Conservation (phyloP, 1,139 yeast species). For the Chernovozyma aurita region DNA sequence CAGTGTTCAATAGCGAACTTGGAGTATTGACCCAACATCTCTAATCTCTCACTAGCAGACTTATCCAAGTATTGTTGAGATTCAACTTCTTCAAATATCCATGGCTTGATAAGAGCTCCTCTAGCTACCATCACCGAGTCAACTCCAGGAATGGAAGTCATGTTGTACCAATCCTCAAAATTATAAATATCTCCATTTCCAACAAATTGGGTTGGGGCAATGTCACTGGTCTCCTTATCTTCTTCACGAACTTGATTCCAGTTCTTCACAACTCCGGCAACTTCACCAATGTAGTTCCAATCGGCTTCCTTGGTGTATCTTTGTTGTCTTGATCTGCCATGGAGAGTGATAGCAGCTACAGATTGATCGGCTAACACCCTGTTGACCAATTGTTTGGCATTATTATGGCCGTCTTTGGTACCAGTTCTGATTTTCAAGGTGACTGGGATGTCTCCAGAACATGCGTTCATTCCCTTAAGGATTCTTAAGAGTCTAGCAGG, state of each 20-base stretch:
- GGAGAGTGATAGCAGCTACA: slow-evolving; percentile 87
- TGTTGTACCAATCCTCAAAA: slow-evolving; percentile 83
- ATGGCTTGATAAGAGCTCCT: slow-evolving; percentile 96
- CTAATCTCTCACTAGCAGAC: slow-evolving; percentile 83
- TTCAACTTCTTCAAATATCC: slow-evolving; percentile 97
- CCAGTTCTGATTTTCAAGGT: slow-evolving; percentile 94
- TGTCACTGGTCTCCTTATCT: slow-evolving; percentile 49
- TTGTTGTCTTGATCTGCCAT: slow-evolving; percentile 95
- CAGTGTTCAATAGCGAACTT: slow-evolving; percentile 89
- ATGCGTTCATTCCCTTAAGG: slow-evolving; percentile 83
- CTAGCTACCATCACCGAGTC: slow-evolving; percentile 98
- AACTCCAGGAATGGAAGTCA: slow-evolving; percentile 63
- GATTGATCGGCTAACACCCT: slow-evolving; percentile 73
- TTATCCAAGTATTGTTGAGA: slow-evolving; percentile 87
- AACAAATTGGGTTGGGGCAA: slow-evolving; percentile 52
- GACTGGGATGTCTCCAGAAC: slow-evolving; percentile 85
- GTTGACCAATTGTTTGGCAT: slow-evolving; percentile 72
- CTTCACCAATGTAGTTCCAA: slow-evolving; percentile 83
- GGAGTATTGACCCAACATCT: slow-evolving; percentile 63
- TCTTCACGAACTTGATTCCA: slow-evolving; percentile 51
- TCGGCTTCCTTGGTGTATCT: slow-evolving; percentile 88
- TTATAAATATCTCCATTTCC: slow-evolving; percentile 95
- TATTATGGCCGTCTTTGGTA: slow-evolving; percentile 75
- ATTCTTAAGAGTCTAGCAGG: slow-evolving; percentile 77
- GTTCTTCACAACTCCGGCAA: slow-evolving; percentile 63